phyloP scores from a whole-genome alignment of 2,329 filamentous ascomycete species.

The Drechslerella dactyloides region DNA sequence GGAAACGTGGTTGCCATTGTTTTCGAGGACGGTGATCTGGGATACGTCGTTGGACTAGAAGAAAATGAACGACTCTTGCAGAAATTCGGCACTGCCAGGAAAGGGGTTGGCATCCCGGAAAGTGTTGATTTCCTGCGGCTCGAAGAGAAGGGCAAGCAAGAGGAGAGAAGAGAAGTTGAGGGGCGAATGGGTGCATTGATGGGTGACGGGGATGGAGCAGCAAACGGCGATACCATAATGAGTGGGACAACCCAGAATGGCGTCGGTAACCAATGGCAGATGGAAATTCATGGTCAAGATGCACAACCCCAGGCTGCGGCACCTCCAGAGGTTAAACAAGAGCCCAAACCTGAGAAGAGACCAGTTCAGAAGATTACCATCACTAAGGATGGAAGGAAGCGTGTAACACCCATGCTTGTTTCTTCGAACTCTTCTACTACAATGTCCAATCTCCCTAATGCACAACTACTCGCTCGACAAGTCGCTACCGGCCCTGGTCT shows the following conservation, averaged over 20 bases:
- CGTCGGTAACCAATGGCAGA: constrained; percentile 55
- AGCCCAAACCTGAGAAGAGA: constrained; percentile 57
- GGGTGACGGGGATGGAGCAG: constrained; percentile 65
- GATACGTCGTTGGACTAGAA: constrained; percentile 81
- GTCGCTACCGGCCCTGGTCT: constrained; percentile 50
- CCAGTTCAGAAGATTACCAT: constrained; percentile 83
- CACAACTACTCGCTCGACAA: constrained; percentile 53
- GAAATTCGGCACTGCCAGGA: constrained; percentile 87
- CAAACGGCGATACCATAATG: constrained; percentile 67
- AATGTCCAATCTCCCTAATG: constrained; percentile 54
- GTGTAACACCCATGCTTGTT: constrained; percentile 88
- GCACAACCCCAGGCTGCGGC: constrained; percentile 41
- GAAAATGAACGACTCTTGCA: constrained; percentile 93
- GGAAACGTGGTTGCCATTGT: constrained; percentile 81
- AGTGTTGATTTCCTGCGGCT: constrained; percentile 85
- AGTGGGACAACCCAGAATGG: constrained; percentile 60
- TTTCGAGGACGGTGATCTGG: constrained; percentile 86
- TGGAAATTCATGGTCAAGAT: constrained; percentile 52
- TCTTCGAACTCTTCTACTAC: constrained; percentile 65
- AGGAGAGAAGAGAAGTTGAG: constrained; percentile 85
- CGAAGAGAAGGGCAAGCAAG: constrained; percentile 90
- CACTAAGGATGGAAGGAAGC: constrained; percentile 95
- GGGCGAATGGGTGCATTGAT: constrained; percentile 98
- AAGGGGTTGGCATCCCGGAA: constrained; percentile 88
- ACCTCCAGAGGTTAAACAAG: constrained; percentile 46